Conservation (phyloP, 73 alveolate species). For the Breviolum minutum region DNA sequence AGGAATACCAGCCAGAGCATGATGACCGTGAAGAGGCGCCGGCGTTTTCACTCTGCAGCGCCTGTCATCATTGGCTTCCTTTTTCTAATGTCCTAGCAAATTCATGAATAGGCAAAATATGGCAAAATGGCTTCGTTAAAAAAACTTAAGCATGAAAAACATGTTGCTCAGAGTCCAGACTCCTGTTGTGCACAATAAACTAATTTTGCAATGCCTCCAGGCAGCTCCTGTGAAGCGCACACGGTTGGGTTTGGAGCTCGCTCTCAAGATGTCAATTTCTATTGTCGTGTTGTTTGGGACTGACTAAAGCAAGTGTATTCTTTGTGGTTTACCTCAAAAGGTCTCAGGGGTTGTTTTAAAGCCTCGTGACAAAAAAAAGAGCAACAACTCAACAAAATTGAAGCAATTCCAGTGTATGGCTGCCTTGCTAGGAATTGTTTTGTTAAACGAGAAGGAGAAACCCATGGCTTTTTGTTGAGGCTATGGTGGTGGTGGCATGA, state of each 20-base stretch:
- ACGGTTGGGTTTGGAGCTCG: constrained; percentile 7
- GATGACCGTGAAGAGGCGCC: constrained; percentile 26
- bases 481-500: constrained; percentile 33
- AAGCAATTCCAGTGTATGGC: not conserved
- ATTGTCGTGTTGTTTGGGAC: not conserved
- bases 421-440: not conserved
- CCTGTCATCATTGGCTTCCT: not conserved
- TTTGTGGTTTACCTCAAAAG: not conserved
- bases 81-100: not conserved
- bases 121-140: not conserved
- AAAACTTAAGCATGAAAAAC: not conserved
- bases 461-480: not conserved
- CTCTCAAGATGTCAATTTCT: not conserved
- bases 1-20: not conserved
- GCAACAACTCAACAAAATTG: not conserved
- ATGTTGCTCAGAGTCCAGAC: not conserved
- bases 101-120: no score
- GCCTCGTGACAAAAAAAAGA: not conserved
- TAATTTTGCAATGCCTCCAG: not conserved
- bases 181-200: not conserved
- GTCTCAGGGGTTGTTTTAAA: not conserved
- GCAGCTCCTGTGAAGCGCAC: constrained; percentile 67
- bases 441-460: not conserved
- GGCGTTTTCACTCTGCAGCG: not conserved
- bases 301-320: not conserved